These are phyloP conservation scores for Fusarium phyllophilum DNA, from an alignment of 2,329 filamentous ascomycete genomes.

Conservation along the genomic window DNA sequence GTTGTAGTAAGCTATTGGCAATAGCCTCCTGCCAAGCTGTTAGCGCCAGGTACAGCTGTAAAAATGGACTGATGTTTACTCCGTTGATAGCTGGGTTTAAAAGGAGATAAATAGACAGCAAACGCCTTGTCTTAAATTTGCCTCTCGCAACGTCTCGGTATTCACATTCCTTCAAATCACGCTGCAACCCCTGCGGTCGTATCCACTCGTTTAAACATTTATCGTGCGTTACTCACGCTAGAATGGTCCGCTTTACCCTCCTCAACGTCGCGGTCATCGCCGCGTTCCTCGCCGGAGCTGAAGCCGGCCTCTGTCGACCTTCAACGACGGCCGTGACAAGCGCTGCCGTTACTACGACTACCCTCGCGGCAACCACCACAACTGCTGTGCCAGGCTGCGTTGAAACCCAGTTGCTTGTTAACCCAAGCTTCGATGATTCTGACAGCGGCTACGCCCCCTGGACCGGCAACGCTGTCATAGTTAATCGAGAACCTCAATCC, in stretches of 20 bases:
- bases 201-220: neutral
- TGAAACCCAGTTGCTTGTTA: neutral
- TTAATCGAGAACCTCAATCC: neutral
- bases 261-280: neutral
- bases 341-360: neutral
- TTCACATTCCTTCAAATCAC: neutral
- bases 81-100: too few species aligned
- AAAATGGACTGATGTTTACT: neutral
- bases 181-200: neutral
- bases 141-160: neutral
- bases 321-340: neutral
- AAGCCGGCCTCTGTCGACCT: neutral
- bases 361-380: neutral
- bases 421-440: neutral
- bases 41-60: neutral
- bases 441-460: neutral
- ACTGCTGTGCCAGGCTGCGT: neutral
- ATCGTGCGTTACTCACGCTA: neutral
- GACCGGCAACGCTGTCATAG: neutral
- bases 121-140: neutral
- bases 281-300: neutral
- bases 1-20: neutral
- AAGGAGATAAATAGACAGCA: neutral
- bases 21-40: neutral
- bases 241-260: neutral